Conservation (phyloP, 331 rosid genomes). For the Prunus yedoensis region DNA sequence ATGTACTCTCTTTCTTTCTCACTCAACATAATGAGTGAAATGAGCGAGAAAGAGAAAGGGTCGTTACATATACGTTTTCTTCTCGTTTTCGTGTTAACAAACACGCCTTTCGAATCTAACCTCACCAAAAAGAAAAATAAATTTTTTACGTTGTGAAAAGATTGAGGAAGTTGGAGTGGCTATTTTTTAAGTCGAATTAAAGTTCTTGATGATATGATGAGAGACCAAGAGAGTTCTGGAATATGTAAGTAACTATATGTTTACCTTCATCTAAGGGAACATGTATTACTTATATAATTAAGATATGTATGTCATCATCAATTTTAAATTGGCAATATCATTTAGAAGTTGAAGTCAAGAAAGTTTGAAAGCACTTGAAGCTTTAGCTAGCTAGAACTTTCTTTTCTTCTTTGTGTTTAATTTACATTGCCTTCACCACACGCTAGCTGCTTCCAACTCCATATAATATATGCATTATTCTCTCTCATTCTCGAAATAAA, state of each 20-base stretch:
- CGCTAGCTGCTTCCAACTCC: background rate
- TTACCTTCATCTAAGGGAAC: background rate
- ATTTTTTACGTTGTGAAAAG: background rate
- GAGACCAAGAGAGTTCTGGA: background rate
- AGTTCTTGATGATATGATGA: background rate
- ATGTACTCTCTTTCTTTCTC: too few relatives aligned
- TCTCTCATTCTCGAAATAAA: too few relatives aligned
- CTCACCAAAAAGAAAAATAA: background rate
- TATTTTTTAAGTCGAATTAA: background rate
- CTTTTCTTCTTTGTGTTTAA: background rate
- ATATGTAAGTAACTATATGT: too few relatives aligned
- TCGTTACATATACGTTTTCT: too few relatives aligned
- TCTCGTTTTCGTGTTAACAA: too few relatives aligned
- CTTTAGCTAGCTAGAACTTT: background rate
- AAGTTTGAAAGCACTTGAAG: too few relatives aligned
- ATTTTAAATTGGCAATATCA: too few relatives aligned
- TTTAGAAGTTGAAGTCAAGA: too few relatives aligned
- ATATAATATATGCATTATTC: too few relatives aligned
- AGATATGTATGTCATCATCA: too few relatives aligned
- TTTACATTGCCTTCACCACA: background rate
- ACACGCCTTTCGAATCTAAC: background rate
- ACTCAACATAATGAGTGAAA: too few relatives aligned
- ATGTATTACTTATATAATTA: background rate
- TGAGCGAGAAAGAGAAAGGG: too few relatives aligned
- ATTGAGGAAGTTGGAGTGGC: slow-evolving; percentile 1